Base-by-base conservation (phyloP, 129 eudicot genomes). In the Calendula officinalis region DNA sequence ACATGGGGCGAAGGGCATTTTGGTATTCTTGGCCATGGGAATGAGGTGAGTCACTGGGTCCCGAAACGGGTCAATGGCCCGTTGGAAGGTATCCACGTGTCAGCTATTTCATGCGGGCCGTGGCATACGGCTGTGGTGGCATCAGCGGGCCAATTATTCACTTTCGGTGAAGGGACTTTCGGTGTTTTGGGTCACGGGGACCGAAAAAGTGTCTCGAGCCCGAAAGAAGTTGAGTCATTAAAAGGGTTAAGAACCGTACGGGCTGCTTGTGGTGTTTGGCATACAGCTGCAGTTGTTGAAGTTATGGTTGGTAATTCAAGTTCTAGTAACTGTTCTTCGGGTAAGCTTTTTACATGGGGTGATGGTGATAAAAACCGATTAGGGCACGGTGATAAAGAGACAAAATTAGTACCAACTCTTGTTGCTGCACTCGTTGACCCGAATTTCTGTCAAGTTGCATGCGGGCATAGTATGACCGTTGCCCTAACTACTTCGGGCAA, bases 191-290 rank as follows among this genome's bases (percentile, higher is more conserved):
- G 98, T n/a, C 96, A 88, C 15, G 96, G 96, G 5, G 84, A 85
- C 70, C 83, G 82, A 17, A 46, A 45, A 43, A 63, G 70, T 48
- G 60, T 66, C 47, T 95, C 95, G 5, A 81, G 84, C 52, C 78
- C 78, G 14, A 65, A 41, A 48, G 95, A 92, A 85, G 98, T 92
- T 32, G 89, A 85, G 46, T 77, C 84, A 7, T 73, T 92, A 34
- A 85, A 73, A 61, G 98, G 95, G 34, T 67, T 77, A 6, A 66
- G 80, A 51, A 79, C 95, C 0, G 59, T 83, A 65, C 76, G 82
- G 67, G 95, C 88, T 45, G 89, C 96, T 68, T 92, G 98, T 80
- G 98, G 98, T 7, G 85, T 81, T 7, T 92, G 98, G 98, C 98
- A 92, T 74, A 85, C 96, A 11, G 96, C 98, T 44, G 96, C 98